A percentile compares a stretch with the other conserved stretches of the same genome.
Conservation (phyloP, 2,329 filamentous ascomycete genomes). For the Colletotrichum sp. region DNA sequence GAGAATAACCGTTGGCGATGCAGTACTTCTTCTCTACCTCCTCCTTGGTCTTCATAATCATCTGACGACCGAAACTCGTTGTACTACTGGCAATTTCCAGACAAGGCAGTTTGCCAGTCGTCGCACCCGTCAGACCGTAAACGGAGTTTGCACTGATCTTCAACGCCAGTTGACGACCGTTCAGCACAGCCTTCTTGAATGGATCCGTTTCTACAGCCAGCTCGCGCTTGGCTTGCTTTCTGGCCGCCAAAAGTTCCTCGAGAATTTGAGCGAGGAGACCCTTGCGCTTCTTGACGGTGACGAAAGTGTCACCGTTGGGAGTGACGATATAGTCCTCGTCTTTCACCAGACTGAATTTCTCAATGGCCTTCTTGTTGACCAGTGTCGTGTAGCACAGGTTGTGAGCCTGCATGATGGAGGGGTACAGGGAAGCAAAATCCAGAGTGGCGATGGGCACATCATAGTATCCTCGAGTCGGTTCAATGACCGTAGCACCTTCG, state of each 20-base stretch:
- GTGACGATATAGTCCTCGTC: constrained; percentile 97
- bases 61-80: constrained; percentile 94
- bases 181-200: constrained; percentile 97
- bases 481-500: constrained; percentile 97
- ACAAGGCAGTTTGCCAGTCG: constrained; percentile 93
- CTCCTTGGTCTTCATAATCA: constrained; percentile 98
- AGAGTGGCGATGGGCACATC: constrained; percentile 94
- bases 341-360: constrained; percentile 78
- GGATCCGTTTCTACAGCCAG: constrained; percentile 87
- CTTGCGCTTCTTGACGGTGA: constrained; percentile 86
- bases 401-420: constrained; percentile 98
- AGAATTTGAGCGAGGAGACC: constrained; percentile 94
- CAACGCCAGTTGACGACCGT: constrained; percentile 93
- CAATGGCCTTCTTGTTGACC: constrained; percentile 77
- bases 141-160: constrained; percentile 98
- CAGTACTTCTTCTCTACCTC: constrained; percentile 91
- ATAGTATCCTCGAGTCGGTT: constrained; percentile 92
- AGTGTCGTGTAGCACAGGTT: constrained; percentile 98
- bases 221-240: constrained; percentile 94
- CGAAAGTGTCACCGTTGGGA: constrained; percentile 92
- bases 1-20: constrained; percentile 91
- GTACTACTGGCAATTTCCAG: constrained; percentile 95
- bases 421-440: constrained; percentile 98
- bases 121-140: constrained; percentile 96
- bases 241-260: constrained; percentile 87